phyloP scores from a whole-genome alignment of 1,139 yeast species.

The Debaryomyces fabryi region DNA sequence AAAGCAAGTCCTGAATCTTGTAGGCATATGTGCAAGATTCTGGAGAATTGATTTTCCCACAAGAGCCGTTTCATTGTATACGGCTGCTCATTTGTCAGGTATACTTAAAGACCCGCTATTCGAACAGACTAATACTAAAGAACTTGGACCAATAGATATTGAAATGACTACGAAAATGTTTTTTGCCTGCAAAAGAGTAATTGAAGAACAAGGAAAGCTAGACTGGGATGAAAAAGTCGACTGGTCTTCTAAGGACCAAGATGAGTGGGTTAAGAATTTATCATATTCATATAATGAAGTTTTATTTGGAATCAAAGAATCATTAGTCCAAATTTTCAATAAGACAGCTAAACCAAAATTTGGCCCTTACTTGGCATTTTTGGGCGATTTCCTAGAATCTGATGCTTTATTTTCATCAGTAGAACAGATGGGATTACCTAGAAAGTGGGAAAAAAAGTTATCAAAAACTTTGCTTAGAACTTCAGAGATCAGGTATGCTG shows the following conservation, averaged over 20 bases:
- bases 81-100: conserved; percentile 53
- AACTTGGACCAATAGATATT: conserved; percentile 36
- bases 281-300: conserved; percentile 50
- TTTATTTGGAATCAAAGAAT: conserved; percentile 49
- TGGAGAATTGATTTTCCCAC: conserved; percentile 67
- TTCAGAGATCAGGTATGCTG: conserved; percentile 63
- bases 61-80: conserved; percentile 52
- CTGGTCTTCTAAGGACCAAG: conserved; percentile 57
- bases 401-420: conserved; percentile 48
- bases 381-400: conserved; percentile 54
- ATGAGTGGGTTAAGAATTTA: conserved; percentile 54
- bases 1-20: conserved; percentile 44
- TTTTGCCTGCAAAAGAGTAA: conserved; percentile 29
- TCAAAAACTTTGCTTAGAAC: conserved; percentile 51
- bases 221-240: conserved; percentile 36
- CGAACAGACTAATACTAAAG: conserved; percentile 20
- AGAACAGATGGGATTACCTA: conserved; percentile 40
- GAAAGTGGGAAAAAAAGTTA: conserved; percentile 56
- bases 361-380: conserved; percentile 53
- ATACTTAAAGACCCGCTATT: conserved; percentile 36
- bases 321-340: conserved; percentile 50
- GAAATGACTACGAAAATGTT: conserved; percentile 30
- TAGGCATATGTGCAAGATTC: conserved; percentile 49
- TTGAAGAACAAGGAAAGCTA: conserved; percentile 36
- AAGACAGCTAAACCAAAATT: conserved; percentile 59